Conservation (phyloP, 305 asterid species). For the Withania somnifera region DNA sequence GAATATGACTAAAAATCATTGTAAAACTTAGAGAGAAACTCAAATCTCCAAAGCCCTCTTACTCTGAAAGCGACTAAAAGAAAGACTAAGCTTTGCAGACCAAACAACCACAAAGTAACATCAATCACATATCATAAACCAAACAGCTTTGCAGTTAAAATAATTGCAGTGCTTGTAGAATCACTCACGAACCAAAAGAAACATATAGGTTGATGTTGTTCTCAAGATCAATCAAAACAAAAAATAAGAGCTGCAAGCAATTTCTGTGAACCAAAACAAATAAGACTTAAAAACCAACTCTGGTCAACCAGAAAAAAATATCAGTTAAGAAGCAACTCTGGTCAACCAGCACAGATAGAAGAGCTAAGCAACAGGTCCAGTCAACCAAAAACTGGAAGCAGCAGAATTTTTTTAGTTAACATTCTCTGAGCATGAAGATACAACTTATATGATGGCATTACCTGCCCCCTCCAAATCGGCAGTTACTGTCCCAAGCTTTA, state of each 20-base stretch:
- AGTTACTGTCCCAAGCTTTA: conserved; percentile 97
- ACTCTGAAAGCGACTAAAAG: not conserved
- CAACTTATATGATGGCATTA: conserved; percentile 30
- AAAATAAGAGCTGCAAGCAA: not conserved
- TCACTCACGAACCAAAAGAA: not conserved
- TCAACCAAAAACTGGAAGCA: not conserved
- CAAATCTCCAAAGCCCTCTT: not conserved
- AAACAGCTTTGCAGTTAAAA: not conserved
- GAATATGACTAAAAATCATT: not conserved
- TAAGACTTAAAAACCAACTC: not conserved
- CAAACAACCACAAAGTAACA: not conserved
- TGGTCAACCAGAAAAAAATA: not conserved
- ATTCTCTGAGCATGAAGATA: not conserved
- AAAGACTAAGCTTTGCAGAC: not conserved
- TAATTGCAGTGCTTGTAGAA: not conserved
- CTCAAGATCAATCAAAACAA: conserved; percentile 1
- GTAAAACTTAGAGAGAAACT: not conserved
- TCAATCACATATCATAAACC: not conserved
- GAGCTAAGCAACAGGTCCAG: too few species aligned
- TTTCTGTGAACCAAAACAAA: not conserved
- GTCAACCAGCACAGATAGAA: too few species aligned
- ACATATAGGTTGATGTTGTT: not conserved
- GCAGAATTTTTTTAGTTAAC: not conserved
- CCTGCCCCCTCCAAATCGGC: conserved; percentile 93
- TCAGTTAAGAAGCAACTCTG: not conserved